Base-by-base conservation (phyloP, 192 early-diverging fungal species). In the Podila minutissima region DNA sequence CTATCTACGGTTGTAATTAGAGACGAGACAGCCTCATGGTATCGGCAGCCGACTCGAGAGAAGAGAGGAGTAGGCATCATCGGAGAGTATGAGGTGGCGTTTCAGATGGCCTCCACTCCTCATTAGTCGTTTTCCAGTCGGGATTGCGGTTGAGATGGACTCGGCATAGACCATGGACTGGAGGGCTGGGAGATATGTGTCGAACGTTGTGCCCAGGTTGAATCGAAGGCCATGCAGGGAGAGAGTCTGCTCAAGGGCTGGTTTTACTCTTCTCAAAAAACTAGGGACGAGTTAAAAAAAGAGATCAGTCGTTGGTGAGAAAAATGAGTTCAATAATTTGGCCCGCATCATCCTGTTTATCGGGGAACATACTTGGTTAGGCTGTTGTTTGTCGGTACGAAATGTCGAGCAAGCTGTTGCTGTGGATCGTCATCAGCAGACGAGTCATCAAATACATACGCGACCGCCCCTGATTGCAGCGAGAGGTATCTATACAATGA, bases 71-170 rank as follows among this genome's bases (percentile, higher is more conserved):
- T 67, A 28, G 19, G 71, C 76, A 2, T 50, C 50, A 15, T 72
- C 76, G 20, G 76, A 79, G n/a, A 72, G 76, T 59, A 67, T 72
- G 19, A 79, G 50, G 41, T 79, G 76, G 37, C 70, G 28, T 28
- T 38, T 62, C 61, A 71, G n/a, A 62, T 78, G 75, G 7, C 76
- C 76, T 3, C 76, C 76, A 46, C 76, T 79, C 4, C 76, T 58
- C 76, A 79, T 79, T 0, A 69, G 35, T 2, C 76, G 70, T 29
- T 79, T 79, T 10, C 76, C 76, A 4, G 70, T 53, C 5, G 76
- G 76, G 20, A 79, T 66, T n/a, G 37, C 62, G 9, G 76, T 65
- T 22, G 66, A 67, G 38, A 79, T 49, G 3, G 22, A 26, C 20
- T 79, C 69, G 19, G 76, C 69, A 0, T 59, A 59, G 41, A 79